A percentile compares a stretch with the other conserved stretches of the same genome.
Conservation (phyloP, 768 basidiomycete species). For the Mycena epipterygia region DNA sequence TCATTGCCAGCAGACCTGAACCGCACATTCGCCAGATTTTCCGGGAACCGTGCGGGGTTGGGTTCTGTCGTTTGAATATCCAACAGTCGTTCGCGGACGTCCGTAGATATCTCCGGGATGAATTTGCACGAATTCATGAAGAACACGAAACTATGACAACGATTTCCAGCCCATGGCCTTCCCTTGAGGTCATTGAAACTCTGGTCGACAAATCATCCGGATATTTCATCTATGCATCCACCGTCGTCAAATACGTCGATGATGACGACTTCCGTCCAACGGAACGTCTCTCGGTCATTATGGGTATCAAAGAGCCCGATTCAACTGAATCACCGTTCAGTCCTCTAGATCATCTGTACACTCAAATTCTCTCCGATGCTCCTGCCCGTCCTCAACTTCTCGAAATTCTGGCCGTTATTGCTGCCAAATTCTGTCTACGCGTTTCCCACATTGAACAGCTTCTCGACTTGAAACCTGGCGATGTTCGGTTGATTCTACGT, state of each 20-base stretch:
- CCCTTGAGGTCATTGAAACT: neutral
- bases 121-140: conserved; percentile 4
- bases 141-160: neutral
- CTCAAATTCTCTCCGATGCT: neutral
- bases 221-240: no score
- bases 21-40: neutral
- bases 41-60: neutral
- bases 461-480: neutral
- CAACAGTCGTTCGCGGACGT: neutral
- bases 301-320: neutral
- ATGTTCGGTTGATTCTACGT: neutral
- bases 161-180: neutral
- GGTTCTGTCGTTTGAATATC: neutral
- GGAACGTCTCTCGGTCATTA: neutral
- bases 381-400: neutral
- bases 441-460: neutral
- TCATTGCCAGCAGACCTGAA: neutral
- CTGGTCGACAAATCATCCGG: conserved; percentile 10
- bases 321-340: neutral
- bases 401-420: neutral
- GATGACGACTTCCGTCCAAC: neutral
- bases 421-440: neutral
- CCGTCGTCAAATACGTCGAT: neutral
- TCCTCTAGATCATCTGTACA: neutral
- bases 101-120: neutral